phyloP scores from a whole-genome alignment of 2,329 filamentous ascomycete species.

The Phialocephala sp. region DNA sequence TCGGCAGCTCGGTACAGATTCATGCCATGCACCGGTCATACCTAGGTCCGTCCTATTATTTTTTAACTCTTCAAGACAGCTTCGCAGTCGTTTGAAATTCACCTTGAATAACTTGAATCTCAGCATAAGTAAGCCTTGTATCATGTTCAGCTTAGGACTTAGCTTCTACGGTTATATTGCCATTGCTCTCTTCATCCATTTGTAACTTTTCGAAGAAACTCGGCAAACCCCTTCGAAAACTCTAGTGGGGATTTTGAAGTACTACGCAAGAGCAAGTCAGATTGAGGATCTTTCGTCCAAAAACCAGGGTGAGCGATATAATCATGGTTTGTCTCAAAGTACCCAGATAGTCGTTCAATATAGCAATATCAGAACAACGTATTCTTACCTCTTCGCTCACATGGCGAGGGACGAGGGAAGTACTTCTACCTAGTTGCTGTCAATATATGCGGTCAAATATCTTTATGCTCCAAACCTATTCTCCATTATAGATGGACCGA shows the following conservation, averaged over 20 bases:
- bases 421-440: too few species aligned
- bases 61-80: not conserved
- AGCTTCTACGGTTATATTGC: not conserved
- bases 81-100: slow-evolving; percentile 1
- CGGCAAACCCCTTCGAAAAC: not conserved
- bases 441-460: too few species aligned
- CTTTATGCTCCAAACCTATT: too few species aligned
- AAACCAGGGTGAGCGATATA: too few species aligned
- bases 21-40: not conserved
- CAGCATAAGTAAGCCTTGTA: not conserved
- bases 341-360: too few species aligned
- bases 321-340: too few species aligned
- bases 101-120: not conserved
- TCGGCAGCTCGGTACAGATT: not conserved
- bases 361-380: too few species aligned
- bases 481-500: too few species aligned
- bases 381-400: too few species aligned
- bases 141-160: not conserved
- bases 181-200: not conserved
- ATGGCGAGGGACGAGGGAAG: too few species aligned
- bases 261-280: not conserved
- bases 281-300: too few species aligned
- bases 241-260: not conserved
- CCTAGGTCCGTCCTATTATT: not conserved
- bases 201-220: not conserved